phyloP scores from a whole-genome alignment of 345 rosid genomes.

The Salix purpurea region DNA sequence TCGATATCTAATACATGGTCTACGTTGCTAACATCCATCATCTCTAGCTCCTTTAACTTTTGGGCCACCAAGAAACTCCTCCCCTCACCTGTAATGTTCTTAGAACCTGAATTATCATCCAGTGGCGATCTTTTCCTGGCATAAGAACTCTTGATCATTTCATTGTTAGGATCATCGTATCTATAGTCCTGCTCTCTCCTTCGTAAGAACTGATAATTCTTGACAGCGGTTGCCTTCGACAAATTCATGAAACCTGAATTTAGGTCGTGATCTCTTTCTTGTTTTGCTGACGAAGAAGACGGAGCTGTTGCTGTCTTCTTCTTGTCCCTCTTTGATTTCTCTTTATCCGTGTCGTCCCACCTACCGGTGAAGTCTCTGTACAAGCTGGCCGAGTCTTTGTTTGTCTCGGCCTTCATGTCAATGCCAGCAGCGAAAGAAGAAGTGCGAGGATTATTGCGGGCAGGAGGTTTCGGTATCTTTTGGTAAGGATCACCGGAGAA shows the following conservation, averaged over 20 bases:
- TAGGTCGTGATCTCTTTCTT: slow-evolving; percentile 7
- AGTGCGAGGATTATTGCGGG: neutral
- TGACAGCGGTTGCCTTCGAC: slow-evolving; percentile 10
- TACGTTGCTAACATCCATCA: slow-evolving; percentile 50
- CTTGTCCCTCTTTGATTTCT: slow-evolving; percentile 18
- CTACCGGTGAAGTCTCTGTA: slow-evolving; percentile 31
- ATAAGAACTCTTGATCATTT: neutral
- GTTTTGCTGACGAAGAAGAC: slow-evolving; percentile 9
- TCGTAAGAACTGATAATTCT: slow-evolving; percentile 6
- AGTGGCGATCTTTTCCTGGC: slow-evolving; percentile 7
- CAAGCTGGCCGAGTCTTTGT: slow-evolving; percentile 33
- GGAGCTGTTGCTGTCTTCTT: slow-evolving; percentile 7
- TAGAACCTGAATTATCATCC: slow-evolving; percentile 14
- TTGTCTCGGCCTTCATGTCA: slow-evolving; percentile 11
- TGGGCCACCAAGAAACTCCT: slow-evolving; percentile 37
- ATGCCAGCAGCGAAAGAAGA: neutral
- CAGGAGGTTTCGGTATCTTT: slow-evolving; percentile 53
- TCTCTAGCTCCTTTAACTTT: slow-evolving; percentile 68
- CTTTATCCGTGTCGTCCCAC: slow-evolving; percentile 20
- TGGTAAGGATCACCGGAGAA: slow-evolving; percentile 43
- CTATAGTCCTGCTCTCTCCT: slow-evolving; percentile 16
- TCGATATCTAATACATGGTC: slow-evolving; percentile 63
- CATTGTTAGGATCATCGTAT: neutral
- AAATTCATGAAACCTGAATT: slow-evolving; percentile 23
- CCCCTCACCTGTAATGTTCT: slow-evolving; percentile 14